These are phyloP conservation scores for Rhizophagus prolifer DNA, from an alignment of 192 early-diverging fungal genomes.

Conservation along the genomic window DNA sequence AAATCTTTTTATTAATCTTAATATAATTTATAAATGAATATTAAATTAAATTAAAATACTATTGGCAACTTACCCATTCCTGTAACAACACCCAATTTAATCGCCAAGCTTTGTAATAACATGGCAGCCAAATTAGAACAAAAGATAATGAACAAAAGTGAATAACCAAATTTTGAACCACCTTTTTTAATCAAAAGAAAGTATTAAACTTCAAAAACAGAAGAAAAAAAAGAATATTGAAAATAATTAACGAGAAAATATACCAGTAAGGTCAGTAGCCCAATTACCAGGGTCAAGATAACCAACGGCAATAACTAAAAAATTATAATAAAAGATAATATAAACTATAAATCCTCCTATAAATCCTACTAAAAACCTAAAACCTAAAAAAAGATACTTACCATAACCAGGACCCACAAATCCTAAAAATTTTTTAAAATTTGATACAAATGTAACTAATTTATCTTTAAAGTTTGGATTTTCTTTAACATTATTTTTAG, in stretches of 20 bases:
- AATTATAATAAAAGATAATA: too few relatives aligned
- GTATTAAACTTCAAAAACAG: neutral
- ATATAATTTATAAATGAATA: too few relatives aligned
- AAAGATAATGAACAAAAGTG: conserved; percentile 70
- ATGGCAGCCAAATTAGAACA: conserved; percentile 75
- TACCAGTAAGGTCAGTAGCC: conserved; percentile 72
- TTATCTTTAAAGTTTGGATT: neutral
- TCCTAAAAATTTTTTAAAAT: conserved; percentile 40
- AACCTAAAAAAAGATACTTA: conserved; percentile 30
- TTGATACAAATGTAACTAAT: neutral
- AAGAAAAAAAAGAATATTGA: neutral
- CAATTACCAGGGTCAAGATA: conserved; percentile 87
- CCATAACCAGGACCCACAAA: conserved; percentile 50
- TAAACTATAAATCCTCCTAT: too few relatives aligned
- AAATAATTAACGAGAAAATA: neutral
- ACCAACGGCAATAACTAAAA: conserved; percentile 56
- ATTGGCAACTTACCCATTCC: conserved; percentile 57
- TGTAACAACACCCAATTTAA: conserved; percentile 76
- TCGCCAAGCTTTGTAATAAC: conserved; percentile 71
- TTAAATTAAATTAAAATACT: too few relatives aligned
- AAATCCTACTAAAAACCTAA: too few relatives aligned
- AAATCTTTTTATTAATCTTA: too few relatives aligned
- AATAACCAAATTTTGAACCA: conserved; percentile 74
- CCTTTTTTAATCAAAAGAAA: conserved; percentile 39
- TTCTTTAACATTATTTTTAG: neutral